A percentile compares a stretch with the other conserved stretches of the same genome.
phyloP scores from a whole-genome alignment of 352 stramenopile genomes.

The Phytophthora fragariaefolia region DNA sequence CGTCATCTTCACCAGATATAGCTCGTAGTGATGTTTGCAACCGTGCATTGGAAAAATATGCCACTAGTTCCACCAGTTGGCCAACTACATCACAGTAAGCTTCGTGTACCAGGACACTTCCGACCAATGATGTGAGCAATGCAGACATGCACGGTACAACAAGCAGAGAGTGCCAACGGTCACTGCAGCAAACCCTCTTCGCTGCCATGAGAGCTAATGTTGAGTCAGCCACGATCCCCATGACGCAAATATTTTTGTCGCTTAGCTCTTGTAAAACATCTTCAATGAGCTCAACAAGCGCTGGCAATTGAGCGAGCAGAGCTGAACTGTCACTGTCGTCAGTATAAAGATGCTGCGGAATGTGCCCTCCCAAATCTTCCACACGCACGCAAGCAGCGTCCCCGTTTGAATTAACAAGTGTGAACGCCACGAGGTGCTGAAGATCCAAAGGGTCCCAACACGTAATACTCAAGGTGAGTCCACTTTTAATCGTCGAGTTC shows the following conservation, averaged over 20 bases:
- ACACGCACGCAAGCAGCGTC: conserved; percentile 73
- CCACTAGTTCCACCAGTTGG: conserved; percentile 66
- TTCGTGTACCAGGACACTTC: conserved; percentile 62
- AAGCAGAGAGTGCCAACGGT: conserved; percentile 55
- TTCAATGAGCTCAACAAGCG: conserved; percentile 55
- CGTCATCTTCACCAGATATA: conserved; percentile 50
- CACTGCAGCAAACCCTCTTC: conserved; percentile 46
- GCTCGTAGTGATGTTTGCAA: conserved; percentile 46
- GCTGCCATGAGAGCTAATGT: conserved; percentile 65
- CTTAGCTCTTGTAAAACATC: conserved; percentile 60
- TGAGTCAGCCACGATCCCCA: conserved; percentile 79
- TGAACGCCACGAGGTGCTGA: conserved; percentile 77
- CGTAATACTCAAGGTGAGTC: conserved; percentile 77
- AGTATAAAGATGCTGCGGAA: conserved; percentile 34
- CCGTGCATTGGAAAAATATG: conserved; percentile 64
- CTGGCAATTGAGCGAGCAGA: conserved; percentile 14
- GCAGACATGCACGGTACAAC: conserved; percentile 74
- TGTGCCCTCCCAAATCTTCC: conserved; percentile 51
- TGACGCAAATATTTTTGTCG: conserved; percentile 66
- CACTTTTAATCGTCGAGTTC: conserved; percentile 83
- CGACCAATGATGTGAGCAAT: conserved; percentile 60
- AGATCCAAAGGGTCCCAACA: conserved; percentile 70
- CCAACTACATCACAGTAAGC: conserved; percentile 55
- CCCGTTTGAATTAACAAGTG: conserved; percentile 81
- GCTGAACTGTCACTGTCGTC: conserved; percentile 10